These are phyloP conservation scores for Xerocomellus amylosporus DNA, from an alignment of 768 basidiomycete genomes.

Conservation along the genomic window DNA sequence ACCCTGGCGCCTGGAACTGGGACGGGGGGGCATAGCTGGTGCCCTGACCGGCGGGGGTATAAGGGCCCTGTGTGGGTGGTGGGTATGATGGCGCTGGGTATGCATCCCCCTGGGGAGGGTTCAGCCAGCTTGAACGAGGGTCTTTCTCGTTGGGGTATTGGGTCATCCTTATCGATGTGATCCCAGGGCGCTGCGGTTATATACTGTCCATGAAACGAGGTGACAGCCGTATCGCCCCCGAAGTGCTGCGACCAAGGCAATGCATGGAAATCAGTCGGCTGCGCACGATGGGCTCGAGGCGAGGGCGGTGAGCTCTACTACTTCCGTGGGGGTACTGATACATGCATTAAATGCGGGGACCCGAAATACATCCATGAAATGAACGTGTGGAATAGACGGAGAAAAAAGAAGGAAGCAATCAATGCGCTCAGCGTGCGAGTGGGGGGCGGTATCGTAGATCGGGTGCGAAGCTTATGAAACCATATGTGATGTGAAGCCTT, in stretches of 20 bases:
- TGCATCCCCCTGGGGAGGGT: conserved; percentile 2
- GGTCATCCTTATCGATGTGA: conserved; percentile 13
- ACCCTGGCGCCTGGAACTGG: too few species aligned
- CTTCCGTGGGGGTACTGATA: conserved; percentile 9
- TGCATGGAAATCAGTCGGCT: not conserved
- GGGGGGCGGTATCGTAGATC: conserved; percentile 13
- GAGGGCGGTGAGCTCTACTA: not conserved
- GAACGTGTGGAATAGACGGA: conserved; percentile 2
- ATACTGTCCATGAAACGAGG: not conserved
- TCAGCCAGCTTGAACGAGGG: conserved; percentile 13
- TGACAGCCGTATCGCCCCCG: not conserved
- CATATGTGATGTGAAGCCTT: conserved; percentile 8
- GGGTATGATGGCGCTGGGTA: conserved; percentile 6
- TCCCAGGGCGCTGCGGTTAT: not conserved
- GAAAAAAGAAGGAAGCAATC: not conserved
- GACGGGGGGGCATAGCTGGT: not conserved
- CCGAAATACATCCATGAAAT: conserved; percentile 18
- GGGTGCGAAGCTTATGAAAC: not conserved
- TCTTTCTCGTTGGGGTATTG: conserved; percentile 28
- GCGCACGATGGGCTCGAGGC: conserved; percentile 1
- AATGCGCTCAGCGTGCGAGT: conserved; percentile 1
- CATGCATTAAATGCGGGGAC: conserved; percentile 16
- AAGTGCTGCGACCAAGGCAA: not conserved
- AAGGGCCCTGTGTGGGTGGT: conserved; percentile 6
- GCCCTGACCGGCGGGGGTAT: not conserved